A percentile compares a stretch with the other conserved stretches of the same genome.
These are phyloP conservation scores for Cynara cardunculus DNA, from an alignment of 129 eudicot genomes.

Conservation along the genomic window DNA sequence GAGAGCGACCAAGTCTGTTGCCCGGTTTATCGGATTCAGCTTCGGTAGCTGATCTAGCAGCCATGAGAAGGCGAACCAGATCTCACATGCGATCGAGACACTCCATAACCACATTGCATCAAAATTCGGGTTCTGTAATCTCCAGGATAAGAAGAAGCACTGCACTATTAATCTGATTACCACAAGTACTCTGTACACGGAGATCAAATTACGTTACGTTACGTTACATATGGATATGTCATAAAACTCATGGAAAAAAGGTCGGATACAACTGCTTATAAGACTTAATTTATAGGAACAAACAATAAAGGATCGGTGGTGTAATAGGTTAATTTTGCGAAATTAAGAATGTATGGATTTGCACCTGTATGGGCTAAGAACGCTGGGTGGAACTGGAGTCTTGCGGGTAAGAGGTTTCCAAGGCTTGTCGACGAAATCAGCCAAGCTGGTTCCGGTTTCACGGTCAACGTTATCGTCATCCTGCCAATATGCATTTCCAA, in stretches of 20 bases:
- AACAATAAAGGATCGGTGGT: too few species aligned
- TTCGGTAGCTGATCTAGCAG: slow-evolving; percentile 78
- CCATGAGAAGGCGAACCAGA: slow-evolving; percentile 96
- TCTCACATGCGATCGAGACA: slow-evolving; percentile 62
- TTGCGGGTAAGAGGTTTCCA: slow-evolving; percentile 96
- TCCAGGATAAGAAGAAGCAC: slow-evolving; percentile 59
- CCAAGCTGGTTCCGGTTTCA: slow-evolving; percentile 49
- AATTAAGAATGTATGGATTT: background rate
- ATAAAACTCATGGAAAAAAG: too few species aligned
- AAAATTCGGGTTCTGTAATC: slow-evolving; percentile 63
- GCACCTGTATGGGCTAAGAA: slow-evolving; percentile 92
- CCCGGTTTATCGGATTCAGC: slow-evolving; percentile 77
- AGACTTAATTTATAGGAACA: too few species aligned
- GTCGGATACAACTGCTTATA: too few species aligned
- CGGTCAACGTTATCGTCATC: slow-evolving; percentile 48
- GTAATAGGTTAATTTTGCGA: too few species aligned
- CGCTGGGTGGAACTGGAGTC: slow-evolving; percentile 47
- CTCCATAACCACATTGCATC: slow-evolving; percentile 95
- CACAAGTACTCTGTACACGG: slow-evolving; percentile 55
- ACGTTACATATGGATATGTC: background rate
- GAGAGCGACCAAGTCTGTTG: slow-evolving; percentile 67
- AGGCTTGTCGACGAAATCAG: slow-evolving; percentile 82
- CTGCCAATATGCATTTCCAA: slow-evolving; percentile 84
- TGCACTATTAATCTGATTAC: slow-evolving; percentile 49
- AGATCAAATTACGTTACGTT: background rate